Evolutionary conservation across 768 basidiomycete species (phyloP).

Genomic region (Lactarius evosmus): DNA sequence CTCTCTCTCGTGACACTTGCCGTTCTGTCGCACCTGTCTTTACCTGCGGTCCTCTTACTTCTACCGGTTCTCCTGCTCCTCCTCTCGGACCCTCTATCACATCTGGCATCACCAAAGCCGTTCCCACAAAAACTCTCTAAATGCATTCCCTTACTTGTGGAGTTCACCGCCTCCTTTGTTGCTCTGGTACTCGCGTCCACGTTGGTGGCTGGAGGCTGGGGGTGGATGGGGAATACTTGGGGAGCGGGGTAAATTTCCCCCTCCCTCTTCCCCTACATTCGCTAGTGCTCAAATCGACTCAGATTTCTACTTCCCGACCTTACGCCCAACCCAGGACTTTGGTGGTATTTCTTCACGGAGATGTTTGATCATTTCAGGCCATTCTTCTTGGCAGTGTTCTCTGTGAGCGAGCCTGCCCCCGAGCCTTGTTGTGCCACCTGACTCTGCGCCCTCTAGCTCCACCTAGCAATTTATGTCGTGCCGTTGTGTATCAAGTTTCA

Average conservation of each 20-base stretch:
- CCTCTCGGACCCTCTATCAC: conserved; percentile 57
- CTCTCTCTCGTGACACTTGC: conserved; percentile 65
- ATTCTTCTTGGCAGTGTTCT: conserved; percentile 94
- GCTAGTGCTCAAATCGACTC: conserved; percentile 13
- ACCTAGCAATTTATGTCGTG: conserved; percentile 75
- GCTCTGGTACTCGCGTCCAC: conserved; percentile 51
- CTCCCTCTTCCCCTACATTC: conserved; percentile 5
- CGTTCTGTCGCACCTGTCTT: conserved; percentile 64
- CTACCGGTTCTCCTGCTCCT: conserved; percentile 67
- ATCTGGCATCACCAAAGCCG: conserved; percentile 56
- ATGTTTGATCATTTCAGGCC: conserved; percentile 98
- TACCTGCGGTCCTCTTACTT: conserved; percentile 67
- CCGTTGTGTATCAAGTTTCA: conserved; percentile 89
- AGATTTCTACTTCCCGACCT: conserved; percentile 84
- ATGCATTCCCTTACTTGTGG: conserved; percentile 40
- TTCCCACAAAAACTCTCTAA: conserved; percentile 28
- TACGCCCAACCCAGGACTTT: conserved; percentile 90
- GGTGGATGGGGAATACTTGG: conserved; percentile 80
- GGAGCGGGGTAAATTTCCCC: conserved; percentile 63
- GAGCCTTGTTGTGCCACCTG: not conserved
- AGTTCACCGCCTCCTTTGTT: conserved; percentile 51
- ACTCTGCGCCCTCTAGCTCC: conserved; percentile 49
- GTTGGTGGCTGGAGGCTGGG: conserved; percentile 55
- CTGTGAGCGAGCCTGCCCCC: conserved; percentile 48
- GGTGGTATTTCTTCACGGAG: conserved; percentile 99